Base-by-base conservation (phyloP, 768 basidiomycete genomes). In the Tulasnella sp. region DNA sequence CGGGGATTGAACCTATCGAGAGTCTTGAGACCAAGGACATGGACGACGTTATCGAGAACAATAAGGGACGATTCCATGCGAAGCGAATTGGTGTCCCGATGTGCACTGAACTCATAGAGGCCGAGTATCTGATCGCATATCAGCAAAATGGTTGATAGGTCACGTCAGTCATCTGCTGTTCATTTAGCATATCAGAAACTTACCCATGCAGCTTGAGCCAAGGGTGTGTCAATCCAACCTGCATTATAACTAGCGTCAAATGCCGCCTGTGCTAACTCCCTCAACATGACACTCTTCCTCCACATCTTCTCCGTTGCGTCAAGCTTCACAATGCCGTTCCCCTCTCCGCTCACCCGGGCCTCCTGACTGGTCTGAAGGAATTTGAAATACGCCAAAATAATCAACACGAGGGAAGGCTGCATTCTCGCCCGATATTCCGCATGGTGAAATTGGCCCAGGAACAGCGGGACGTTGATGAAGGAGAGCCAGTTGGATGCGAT, bases 401-500 rank as follows among this genome's bases (percentile, higher is more conserved):
- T 29, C 21, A 60, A 17, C 7, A 63, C 44, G 17, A 63, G 45
- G 7, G 51, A 30, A 0, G 62, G 62, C 32, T 63, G 62, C 58
- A 63, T 52, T 32, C 29, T 9, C 50, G 42, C 30, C 17, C 62
- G 34, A 11, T 45, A 29, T 23, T 51, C 29, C 30, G 62, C 43
- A 26, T 60, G 51, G 27, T 60, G 52, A 51, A 63, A 60, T 23
- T 30, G 10, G 27, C 26, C 30, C 43, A 60, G 54, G 59, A 63
- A 63, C 42, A 63, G 44, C 3, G 58, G 62, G 2, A 63, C 58
- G 29, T 63, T 54, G 42, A 63, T 26, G 62, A 60, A 63, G n/a
- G 62, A 60, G 58, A 63, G 41, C 61, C 45, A 51, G 34, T 49
- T 54, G 10, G 45, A 29, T 9, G 56, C 43, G 48, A 44, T 51